Conservation (phyloP, 306 rosid species). For the Dalbergia cultrata region DNA sequence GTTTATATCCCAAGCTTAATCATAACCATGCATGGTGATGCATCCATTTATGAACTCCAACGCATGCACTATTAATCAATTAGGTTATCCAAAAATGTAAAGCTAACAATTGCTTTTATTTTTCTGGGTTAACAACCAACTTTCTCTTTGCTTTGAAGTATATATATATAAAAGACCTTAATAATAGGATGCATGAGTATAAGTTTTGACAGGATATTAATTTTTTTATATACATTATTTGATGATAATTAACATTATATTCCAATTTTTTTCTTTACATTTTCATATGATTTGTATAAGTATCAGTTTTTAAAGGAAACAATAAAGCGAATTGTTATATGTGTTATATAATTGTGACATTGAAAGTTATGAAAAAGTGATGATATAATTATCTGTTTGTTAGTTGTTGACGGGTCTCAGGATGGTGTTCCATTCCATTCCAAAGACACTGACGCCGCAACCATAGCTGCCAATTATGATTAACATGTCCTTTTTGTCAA, state of each 20-base stretch:
- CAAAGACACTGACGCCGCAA: conserved; percentile 48
- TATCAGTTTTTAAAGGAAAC: background rate
- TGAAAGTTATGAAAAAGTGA: background rate
- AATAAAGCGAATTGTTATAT: background rate
- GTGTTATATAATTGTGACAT: background rate
- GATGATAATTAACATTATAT: background rate
- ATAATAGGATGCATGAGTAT: too few species aligned
- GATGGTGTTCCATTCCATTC: conserved; percentile 13
- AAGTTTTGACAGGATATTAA: background rate
- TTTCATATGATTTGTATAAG: too few species aligned
- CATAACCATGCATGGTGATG: conserved; percentile 27
- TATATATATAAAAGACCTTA: background rate
- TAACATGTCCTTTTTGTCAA: conserved; percentile 9
- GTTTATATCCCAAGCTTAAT: conserved; percentile 18
- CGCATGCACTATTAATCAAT: conserved; percentile 4
- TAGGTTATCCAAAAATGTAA: background rate
- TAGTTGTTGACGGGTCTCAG: conserved; percentile 44
- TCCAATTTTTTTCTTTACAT: background rate
- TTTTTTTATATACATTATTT: background rate
- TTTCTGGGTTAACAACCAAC: background rate
- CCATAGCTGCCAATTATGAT: conserved; percentile 45
- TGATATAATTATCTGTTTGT: conserved; percentile 21
- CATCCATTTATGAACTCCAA: conserved; percentile 36
- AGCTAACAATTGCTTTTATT: background rate
- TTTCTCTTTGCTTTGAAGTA: background rate